Percentiles rank a stretch among this genome's conserved stretches.
Evolutionary conservation across 2,329 filamentous ascomycete species (phyloP).

Genomic region (Colletotrichum sp.): DNA sequence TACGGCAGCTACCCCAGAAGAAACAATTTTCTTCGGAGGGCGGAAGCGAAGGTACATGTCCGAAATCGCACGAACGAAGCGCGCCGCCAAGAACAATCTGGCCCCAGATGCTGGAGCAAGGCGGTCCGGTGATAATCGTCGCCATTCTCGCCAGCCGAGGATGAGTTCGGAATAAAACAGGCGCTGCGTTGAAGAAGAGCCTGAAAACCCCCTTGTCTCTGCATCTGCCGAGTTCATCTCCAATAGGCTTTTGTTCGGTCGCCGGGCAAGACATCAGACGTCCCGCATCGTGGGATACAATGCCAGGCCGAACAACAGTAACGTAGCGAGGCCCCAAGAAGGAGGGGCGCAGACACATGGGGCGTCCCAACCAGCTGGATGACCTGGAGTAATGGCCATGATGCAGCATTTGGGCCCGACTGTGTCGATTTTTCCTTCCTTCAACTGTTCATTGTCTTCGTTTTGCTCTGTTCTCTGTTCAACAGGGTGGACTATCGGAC

Average conservation of each 20-base stretch:
- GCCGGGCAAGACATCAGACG: slow-evolving; percentile 7
- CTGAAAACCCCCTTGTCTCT: not conserved
- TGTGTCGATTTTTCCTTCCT: not conserved
- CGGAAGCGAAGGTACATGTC: not conserved
- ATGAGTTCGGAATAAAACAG: not conserved
- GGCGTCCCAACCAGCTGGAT: not conserved
- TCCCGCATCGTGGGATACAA: not conserved
- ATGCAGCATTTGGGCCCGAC: not conserved
- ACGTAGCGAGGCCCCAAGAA: not conserved
- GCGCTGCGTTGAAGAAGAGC: not conserved
- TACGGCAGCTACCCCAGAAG: not conserved
- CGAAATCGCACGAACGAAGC: slow-evolving; percentile 10
- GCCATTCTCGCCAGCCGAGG: slow-evolving; percentile 7
- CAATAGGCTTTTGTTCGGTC: slow-evolving; percentile 14
- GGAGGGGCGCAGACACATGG: not conserved
- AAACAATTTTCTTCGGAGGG: not conserved
- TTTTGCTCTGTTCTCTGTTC: not conserved
- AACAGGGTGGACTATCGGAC: not conserved
- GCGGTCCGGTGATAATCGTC: not conserved
- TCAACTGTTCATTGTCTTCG: not conserved
- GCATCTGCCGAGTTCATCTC: not conserved
- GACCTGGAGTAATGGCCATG: not conserved
- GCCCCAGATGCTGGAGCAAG: not conserved
- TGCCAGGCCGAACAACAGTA: not conserved
- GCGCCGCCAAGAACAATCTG: slow-evolving; percentile 5